Base-by-base conservation (phyloP, 805 yeast genomes). In the Candida dendrica region DNA sequence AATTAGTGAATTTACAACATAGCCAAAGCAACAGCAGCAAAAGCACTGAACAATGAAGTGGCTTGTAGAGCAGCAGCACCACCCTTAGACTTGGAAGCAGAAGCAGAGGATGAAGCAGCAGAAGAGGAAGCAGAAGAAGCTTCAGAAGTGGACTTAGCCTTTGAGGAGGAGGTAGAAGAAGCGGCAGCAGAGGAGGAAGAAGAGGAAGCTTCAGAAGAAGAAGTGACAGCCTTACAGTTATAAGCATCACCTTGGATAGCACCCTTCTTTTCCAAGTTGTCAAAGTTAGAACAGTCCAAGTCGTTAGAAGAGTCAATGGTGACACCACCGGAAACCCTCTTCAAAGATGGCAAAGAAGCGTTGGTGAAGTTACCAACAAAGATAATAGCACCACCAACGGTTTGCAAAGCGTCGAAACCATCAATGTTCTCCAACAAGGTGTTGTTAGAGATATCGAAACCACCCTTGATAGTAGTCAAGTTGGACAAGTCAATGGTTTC, bases 301-400 rank as follows among this genome's bases (percentile, higher is more conserved):
- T 84, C 82, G 62, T 86, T 84, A 44, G 69, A 62, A 47, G 96
- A 75, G 63, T 82, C 83, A 60, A 93, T 74, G 60, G 71, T 69
- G 69, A 90, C 95, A 66, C 95, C 96, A 78, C 98, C 98, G 63
- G 79, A 78, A 58, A 93, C 95, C 59, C 83, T 77, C 56, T 66
- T 71, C 64, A 93, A 79, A 30, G 77, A 58, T 51, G 82, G 78
- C 64, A 93, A 77, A 47, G 88, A 69, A 60, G 93, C 93, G 59
- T 79, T 76, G 63, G 80, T 72, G 69, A 88, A 87, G 67, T 75
- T 71, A 74, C 98, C 98, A 51, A 65, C 67, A 51, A 91, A 68
- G 62, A 72, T 73, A 52, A 91, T 79, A 56, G 98, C 93, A 77
- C 98, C 98, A 61, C 84, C 86, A 57, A 91, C 78, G 46, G 84